Base-by-base conservation (phyloP, 352 stramenopile genomes). In the Pythium volutum region DNA sequence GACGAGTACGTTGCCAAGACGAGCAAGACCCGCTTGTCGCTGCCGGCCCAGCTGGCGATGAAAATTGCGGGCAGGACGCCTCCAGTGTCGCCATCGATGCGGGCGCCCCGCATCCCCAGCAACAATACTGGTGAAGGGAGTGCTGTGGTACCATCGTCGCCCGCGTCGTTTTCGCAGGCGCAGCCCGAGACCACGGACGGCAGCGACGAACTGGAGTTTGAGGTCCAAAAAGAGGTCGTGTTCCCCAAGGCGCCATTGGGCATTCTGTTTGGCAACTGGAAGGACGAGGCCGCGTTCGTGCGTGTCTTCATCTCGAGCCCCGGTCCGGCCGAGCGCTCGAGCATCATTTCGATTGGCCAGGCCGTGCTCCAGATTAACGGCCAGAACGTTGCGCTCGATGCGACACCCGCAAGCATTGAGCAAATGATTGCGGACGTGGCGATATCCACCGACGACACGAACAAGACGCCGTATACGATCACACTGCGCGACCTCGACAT, bases 261-360 rank as follows among this genome's bases (percentile, higher is more conserved):
- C 6, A 90, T 95, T 29, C 64, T 91, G 41, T 95, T 95, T 71
- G 83, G 85, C 25, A 93, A 90, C 57, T 81, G 82, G 75, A 79
- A 88, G 23, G 85, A 95, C 43, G 75, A 91, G 64, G 83, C 78
- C 6, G 82, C 80, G 46, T 93, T 82, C 55, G 75, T 95, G 42
- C 81, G 81, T 31, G 73, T 87, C n/a, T 95, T 93, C 52, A 87
- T 89, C 50, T 91, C 85, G 2, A 91, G 79, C 36, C 55, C 81
- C 4, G 85, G 85, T 0, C 81, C 85, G 9, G 85, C 81, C 2
- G 85, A 94, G 57, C 87, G 81, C 27, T 87, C 74, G 12, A 75
- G 79, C 0, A 53, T 93, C 14, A 71, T 94, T 23, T 67, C 75
- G 15, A 29, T 69, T 0, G 85, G 85, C 3, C 83, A 91, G 31